phyloP scores from a whole-genome alignment of 768 basidiomycete species.

The Trametes cubensis region DNA sequence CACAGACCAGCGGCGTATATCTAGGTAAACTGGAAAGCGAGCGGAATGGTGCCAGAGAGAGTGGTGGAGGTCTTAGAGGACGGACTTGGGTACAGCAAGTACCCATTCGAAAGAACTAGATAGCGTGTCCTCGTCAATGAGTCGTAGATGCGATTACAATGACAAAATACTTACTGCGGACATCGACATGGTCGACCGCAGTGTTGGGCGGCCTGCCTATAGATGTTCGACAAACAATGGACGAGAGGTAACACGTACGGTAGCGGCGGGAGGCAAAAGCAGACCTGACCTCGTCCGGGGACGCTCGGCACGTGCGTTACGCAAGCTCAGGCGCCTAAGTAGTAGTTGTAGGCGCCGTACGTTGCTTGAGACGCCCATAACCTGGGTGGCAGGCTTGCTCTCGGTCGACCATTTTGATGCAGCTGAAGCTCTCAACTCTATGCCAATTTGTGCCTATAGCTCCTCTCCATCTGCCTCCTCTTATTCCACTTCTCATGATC shows the following conservation, averaged over 20 bases:
- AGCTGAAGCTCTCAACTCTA: too few relatives aligned
- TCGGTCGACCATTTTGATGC: too few relatives aligned
- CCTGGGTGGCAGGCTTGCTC: too few relatives aligned
- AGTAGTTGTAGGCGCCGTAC: not conserved
- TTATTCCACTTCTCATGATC: too few relatives aligned
- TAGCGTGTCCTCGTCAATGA: not conserved
- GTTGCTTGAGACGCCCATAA: not conserved
- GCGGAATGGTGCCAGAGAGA: slow-evolving; percentile 25
- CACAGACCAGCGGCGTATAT: slow-evolving; percentile 4
- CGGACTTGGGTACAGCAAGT: slow-evolving; percentile 37
- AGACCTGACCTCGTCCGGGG: not conserved
- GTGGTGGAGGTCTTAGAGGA: slow-evolving; percentile 38
- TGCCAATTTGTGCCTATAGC: too few relatives aligned
- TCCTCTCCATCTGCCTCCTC: too few relatives aligned
- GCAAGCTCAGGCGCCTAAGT: slow-evolving; percentile 14
- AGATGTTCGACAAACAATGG: not conserved
- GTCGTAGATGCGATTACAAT: too few relatives aligned
- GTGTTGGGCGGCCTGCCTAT: slow-evolving; percentile 3
- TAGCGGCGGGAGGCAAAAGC: slow-evolving; percentile 3
- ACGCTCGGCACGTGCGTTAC: slow-evolving; percentile 25
- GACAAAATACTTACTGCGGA: slow-evolving; percentile 8
- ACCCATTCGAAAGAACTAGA: slow-evolving; percentile 33
- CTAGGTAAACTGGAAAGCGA: slow-evolving; percentile 26
- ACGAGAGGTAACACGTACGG: slow-evolving; percentile 1
- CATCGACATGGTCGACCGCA: slow-evolving; percentile 23